Base-by-base conservation (phyloP, 371 early-diverging fungal genomes). In the Coemansia sp. region DNA sequence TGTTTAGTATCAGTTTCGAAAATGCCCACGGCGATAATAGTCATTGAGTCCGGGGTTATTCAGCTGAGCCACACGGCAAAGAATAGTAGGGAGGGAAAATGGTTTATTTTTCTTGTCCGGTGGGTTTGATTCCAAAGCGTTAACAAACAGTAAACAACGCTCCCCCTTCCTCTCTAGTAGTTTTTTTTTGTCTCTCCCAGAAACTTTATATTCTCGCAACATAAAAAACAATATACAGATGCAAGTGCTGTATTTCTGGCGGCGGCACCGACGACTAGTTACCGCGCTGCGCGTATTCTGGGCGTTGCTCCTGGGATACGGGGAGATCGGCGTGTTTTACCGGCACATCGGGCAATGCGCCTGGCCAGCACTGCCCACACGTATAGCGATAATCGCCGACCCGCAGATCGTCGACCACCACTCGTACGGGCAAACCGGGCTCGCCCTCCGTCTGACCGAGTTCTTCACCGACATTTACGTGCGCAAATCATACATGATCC, bases 341-440 rank as follows among this genome's bases (percentile, higher is more conserved):
- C 47, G 51, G 47, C 67, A 60, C 36, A 47, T 78, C 8, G 11
- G 46, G 10, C 49, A 52, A 6, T 72, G 68, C 43, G 48, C 53
- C 12, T 78, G 78, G 78, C 77, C 78, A 2, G 16, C 46, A 8
- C n/a, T 14, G 7, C 47, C 55, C 0, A 38, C 47, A 24, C 69
- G 43, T 18, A 55, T 79, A 29, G 84, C 83, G 1, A 63, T 97
- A 9, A 75, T 97, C 36, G 93, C 90, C 3, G 97, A 97, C 67
- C 95, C 97, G 12, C 97, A 97, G 69, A 82, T 97, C 61, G 94
- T 93, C 34, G 97, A 97, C 68, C 81, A 86, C 32, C 87, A 85
- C 63, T 94, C 94, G 4, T 95, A 97, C 68, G 72, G 80, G 5
- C 77, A 84, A 8, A 69, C 81, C 0, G 82, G 83, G 1, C n/a